Evolutionary conservation across 75 land plant genomes (phyloP), one percentile per base, ranked within the genome.

Genomic region (Selaginella tamariscina): DNA sequence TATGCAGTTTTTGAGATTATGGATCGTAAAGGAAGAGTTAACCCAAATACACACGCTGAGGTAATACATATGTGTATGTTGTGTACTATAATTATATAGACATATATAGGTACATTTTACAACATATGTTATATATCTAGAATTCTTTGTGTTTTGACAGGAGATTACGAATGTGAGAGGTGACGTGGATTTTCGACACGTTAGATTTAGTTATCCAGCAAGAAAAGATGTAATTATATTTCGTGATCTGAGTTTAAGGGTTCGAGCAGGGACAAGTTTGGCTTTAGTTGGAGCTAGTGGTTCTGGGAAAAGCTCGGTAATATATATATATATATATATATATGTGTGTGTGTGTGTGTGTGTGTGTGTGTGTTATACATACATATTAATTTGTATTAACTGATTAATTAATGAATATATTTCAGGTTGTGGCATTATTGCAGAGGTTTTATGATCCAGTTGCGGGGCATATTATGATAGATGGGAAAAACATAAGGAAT

Each of bases 241-340:
- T 21, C 26, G 21, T 5, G 62, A 21, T 8, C 8, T 26, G 26
- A 27, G 27, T 8, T 59, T 59, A 5, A 27, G 27, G 21, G 21
- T 59, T n/a, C 2, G 27, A 59, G 62, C 23, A 5, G 26, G 27
- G 8, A 59, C 2, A 5, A 59, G 72, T 24, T 49, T 79, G 20
- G 85, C 85, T 20, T 32, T 82, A 30, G 85, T 82, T 32, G 85
- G 85, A 56, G 82, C 81, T 66, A 82, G 85, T 68, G 85, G 85
- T 2, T 72, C 82, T 33, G 85, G 85, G 18, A 82, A 82, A 54
- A 79, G 82, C 18, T 79, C 85, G 20, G 82, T 63, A n/a, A n/a
- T n/a, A n/a, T n/a, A n/a, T n/a, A n/a, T n/a, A n/a, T n/a, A n/a
- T n/a, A n/a, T n/a, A n/a, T n/a, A n/a, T n/a, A n/a, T n/a, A n/a